These are phyloP conservation scores for Tubosaeta sp. DNA, from an alignment of 768 basidiomycete genomes.

Conservation along the genomic window DNA sequence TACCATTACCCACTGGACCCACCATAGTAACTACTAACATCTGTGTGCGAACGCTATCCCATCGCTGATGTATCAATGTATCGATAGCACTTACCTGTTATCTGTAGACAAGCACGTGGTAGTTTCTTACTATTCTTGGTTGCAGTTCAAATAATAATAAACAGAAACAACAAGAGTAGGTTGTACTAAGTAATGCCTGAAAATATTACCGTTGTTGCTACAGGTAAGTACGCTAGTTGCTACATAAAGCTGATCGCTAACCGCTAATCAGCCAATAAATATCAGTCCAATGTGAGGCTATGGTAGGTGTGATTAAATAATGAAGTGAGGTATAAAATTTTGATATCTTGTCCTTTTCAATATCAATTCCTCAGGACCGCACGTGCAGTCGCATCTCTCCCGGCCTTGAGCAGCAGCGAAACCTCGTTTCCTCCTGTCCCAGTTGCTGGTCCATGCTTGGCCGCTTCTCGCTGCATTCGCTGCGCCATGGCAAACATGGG, in stretches of 20 bases:
- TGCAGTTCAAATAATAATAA: background rate
- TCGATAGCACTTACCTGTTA: conserved; percentile 3
- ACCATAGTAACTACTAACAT: conserved; percentile 14
- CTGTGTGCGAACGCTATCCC: conserved; percentile 8
- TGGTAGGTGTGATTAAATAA: conserved; percentile 8
- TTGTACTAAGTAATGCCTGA: background rate
- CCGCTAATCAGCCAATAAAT: conserved; percentile 23
- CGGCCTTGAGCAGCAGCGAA: conserved; percentile 78
- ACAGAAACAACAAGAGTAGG: background rate
- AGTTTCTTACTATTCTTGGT: background rate
- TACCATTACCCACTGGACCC: conserved; percentile 35
- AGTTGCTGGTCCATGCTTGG: conserved; percentile 50
- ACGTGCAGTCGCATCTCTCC: conserved; percentile 80
- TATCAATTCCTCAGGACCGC: conserved; percentile 42
- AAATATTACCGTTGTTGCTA: conserved; percentile 12
- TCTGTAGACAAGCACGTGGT: background rate
- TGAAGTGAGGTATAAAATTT: conserved; percentile 1
- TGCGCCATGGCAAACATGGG: conserved; percentile 55
- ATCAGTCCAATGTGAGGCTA: conserved; percentile 1
- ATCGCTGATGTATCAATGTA: conserved; percentile 2
- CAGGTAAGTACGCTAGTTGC: conserved; percentile 22
- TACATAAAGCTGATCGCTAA: background rate
- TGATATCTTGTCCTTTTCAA: background rate
- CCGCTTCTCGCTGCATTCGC: conserved; percentile 39
- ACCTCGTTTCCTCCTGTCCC: conserved; percentile 92